phyloP scores from a whole-genome alignment of 495 filamentous ascomycete species.

The Penicillium salamii region DNA sequence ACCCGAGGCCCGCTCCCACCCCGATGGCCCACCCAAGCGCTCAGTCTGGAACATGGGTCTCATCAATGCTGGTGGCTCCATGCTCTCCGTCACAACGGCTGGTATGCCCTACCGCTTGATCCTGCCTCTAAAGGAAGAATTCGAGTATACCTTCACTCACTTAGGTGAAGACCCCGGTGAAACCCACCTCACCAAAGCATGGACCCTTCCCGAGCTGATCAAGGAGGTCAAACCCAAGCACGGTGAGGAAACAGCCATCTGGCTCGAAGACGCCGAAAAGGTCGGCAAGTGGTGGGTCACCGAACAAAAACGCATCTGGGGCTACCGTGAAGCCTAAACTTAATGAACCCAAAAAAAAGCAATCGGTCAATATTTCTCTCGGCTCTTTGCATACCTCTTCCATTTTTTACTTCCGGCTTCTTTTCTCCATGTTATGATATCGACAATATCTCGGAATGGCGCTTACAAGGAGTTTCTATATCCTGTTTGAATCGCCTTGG shows the following conservation, averaged over 20 bases:
- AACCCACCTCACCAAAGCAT: slow-evolving; percentile 23
- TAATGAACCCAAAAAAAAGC: neutral
- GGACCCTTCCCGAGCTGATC: slow-evolving; percentile 23
- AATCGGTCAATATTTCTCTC: neutral
- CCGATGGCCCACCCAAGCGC: slow-evolving; percentile 3
- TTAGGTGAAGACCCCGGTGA: slow-evolving; percentile 37
- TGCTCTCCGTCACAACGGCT: slow-evolving; percentile 35
- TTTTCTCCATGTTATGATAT: slow-evolving; percentile 1
- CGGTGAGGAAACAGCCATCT: slow-evolving; percentile 32
- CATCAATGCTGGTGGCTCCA: slow-evolving; percentile 43
- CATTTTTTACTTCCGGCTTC: neutral
- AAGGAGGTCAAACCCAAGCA: slow-evolving; percentile 24
- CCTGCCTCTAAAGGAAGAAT: slow-evolving; percentile 36
- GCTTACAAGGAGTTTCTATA: neutral
- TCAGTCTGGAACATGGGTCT: slow-evolving; percentile 39
- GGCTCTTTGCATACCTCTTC: neutral
- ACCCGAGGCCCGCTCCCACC: slow-evolving; percentile 5
- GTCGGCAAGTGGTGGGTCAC: slow-evolving; percentile 39
- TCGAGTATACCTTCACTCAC: slow-evolving; percentile 41
- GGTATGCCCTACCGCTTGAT: slow-evolving; percentile 37
- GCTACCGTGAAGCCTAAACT: slow-evolving; percentile 28
- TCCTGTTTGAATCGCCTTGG: neutral
- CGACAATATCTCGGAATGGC: neutral
- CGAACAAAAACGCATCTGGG: slow-evolving; percentile 42
- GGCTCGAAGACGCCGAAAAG: slow-evolving; percentile 38